Evolutionary conservation across 371 early-diverging fungal genomes (phyloP), one percentile per base, ranked within the genome.

Genomic region (Mortierella sp.): DNA sequence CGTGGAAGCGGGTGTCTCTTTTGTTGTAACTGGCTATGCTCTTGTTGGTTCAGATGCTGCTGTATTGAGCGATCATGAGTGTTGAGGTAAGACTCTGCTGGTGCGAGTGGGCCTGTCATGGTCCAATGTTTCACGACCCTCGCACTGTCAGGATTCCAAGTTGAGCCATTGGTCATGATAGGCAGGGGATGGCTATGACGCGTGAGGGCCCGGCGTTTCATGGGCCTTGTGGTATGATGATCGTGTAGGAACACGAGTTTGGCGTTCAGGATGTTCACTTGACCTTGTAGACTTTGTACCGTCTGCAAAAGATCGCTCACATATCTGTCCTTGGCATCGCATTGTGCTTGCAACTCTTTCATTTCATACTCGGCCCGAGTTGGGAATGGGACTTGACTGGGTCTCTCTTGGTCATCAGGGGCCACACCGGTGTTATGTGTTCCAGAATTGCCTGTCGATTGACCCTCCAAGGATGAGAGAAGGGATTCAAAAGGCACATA

Each of bases 191-290:
- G 62, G 43, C 68, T 71, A 29, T 64, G 56, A 6, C 68, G 64
- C 19, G 60, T 68, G 28, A 76, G 26, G 4, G 65, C 60, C 18
- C 77, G 72, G 2, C 77, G 67, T 14, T 68, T 57, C 77, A 76
- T 76, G 11, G 77, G 77, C 16, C 77, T 64, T 6, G 77, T 76
- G 1, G 77, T 76, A 47, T 76, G 77, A 23, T 76, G 77, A 44
- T 76, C 77, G 19, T 76, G 77, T 61, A 76, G 25, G 50, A 76
- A 76, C 11, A 72, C 58, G 1, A 76, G 16, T 29, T 76, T 76
- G 19, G 77, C 77, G n/a, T 76, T 76, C 46, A 76, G 50, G 46
- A 76, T 30, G 15, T 76, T 76, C 28, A 76, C 68, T 43, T 76
- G 68, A 2, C 68, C 61, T 44, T 77, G 72, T 15, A 77, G 66